phyloP scores from a whole-genome alignment of 2,329 filamentous ascomycete species.

The Cladophialophora bantiana region DNA sequence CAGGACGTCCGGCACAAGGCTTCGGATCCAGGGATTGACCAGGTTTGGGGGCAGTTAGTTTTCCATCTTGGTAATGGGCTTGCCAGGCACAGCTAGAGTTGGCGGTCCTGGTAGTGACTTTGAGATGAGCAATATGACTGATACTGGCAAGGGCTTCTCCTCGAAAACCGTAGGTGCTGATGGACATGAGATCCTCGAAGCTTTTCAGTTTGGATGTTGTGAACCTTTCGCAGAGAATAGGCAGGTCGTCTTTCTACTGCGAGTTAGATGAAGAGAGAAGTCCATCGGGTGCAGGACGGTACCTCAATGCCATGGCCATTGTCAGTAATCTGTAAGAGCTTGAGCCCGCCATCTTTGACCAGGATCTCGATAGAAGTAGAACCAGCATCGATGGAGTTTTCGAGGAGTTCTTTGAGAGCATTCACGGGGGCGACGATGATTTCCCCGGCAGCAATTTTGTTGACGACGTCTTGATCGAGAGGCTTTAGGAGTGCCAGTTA shows the following conservation, averaged over 20 bases:
- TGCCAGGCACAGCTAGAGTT: constrained; percentile 89
- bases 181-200: constrained; percentile 89
- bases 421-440: constrained; percentile 98
- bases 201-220: constrained; percentile 94
- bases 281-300: constrained; percentile 44
- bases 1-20: constrained; percentile 82
- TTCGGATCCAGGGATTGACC: constrained; percentile 87
- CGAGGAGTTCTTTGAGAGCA: constrained; percentile 93
- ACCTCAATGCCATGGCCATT: constrained; percentile 96
- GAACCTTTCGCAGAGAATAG: constrained; percentile 92
- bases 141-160: constrained; percentile 97
- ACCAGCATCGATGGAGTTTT: constrained; percentile 97
- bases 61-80: constrained; percentile 84
- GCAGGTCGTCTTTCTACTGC: constrained; percentile 80
- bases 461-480: constrained; percentile 89
- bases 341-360: constrained; percentile 93
- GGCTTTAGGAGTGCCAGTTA: constrained; percentile 61
- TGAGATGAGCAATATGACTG: constrained; percentile 95
- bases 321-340: constrained; percentile 94
- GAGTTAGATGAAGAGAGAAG: constrained; percentile 27
- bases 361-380: constrained; percentile 88
- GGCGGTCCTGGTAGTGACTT: constrained; percentile 91
- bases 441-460: constrained; percentile 97
- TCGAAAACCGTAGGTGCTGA: constrained; percentile 96
- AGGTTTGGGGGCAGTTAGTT: constrained; percentile 81